Percentiles rank a stretch among this genome's conserved stretches.
Evolutionary conservation across 495 filamentous ascomycete species (phyloP).

Genomic region (Penicillium antarcticum): DNA sequence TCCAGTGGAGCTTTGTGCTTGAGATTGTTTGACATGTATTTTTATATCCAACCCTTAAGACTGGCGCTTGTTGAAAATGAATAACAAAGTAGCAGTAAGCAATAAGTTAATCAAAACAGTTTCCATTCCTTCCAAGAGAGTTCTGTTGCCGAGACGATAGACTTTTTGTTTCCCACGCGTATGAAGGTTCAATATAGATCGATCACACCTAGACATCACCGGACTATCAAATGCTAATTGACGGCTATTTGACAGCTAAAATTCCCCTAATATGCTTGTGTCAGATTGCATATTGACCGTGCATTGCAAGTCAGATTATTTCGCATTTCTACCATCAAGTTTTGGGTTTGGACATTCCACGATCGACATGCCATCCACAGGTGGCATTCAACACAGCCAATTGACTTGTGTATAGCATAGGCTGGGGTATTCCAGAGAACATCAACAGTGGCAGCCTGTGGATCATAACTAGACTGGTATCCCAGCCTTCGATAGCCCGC

Average conservation of each 20-base stretch:
- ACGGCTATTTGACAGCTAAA: no score
- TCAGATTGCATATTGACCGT: no score
- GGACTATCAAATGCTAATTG: no score
- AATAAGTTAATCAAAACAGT: not conserved
- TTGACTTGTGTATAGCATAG: not conserved
- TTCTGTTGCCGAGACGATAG: no score
- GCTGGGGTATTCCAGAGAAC: not conserved
- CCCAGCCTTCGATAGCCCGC: slow-evolving; percentile 1
- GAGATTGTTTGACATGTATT: no score
- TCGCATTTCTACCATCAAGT: not conserved
- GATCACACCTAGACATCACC: no score
- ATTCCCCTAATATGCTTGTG: no score
- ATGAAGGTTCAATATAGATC: no score
- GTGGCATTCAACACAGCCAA: slow-evolving; percentile 3
- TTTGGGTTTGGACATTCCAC: slow-evolving; percentile 13
- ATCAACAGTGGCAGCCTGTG: not conserved
- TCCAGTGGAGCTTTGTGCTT: slow-evolving; percentile 7
- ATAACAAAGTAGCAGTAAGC: not conserved
- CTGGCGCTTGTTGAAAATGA: not conserved
- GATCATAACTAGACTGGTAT: slow-evolving; percentile 6
- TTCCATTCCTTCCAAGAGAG: slow-evolving; percentile 6
- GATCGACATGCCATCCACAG: slow-evolving; percentile 14
- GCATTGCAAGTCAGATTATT: not conserved
- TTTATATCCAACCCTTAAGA: no score
- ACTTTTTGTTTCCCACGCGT: no score